Evolutionary conservation across 768 basidiomycete species (phyloP).

Genomic region (Trametes maxima): DNA sequence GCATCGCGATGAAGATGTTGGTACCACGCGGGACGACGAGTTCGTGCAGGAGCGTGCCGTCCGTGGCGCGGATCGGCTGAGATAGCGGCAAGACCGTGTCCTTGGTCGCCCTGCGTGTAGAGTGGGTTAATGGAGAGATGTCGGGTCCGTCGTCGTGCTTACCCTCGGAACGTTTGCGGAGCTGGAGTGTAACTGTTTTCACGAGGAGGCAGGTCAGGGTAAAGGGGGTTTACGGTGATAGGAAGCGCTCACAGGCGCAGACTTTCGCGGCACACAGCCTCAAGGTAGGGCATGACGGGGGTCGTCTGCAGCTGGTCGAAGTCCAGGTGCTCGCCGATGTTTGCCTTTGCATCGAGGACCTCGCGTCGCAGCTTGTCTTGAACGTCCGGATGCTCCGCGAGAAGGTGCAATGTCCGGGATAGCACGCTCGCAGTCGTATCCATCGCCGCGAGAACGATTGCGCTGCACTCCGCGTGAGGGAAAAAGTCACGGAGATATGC

Average conservation of each 20-base stretch:
- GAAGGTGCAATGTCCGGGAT: slow-evolving; percentile 27
- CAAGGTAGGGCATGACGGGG: slow-evolving; percentile 57
- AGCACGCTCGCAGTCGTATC: slow-evolving; percentile 31
- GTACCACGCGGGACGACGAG: slow-evolving; percentile 53
- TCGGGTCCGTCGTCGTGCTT: background rate
- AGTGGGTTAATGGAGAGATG: background rate
- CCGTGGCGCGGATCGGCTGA: slow-evolving; percentile 45
- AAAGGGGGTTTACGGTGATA: background rate
- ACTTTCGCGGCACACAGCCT: slow-evolving; percentile 61
- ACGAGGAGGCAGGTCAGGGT: background rate
- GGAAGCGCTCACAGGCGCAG: slow-evolving; percentile 43
- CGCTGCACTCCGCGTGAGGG: slow-evolving; percentile 5
- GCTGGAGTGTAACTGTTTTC: slow-evolving; percentile 48
- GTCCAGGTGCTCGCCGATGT: background rate
- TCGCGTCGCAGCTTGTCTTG: slow-evolving; percentile 31
- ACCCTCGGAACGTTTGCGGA: slow-evolving; percentile 34
- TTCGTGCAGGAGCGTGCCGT: slow-evolving; percentile 42
- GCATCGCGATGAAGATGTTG: slow-evolving; percentile 44
- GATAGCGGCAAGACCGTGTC: slow-evolving; percentile 66
- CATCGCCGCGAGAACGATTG: slow-evolving; percentile 31
- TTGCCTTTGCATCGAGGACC: slow-evolving; percentile 19
- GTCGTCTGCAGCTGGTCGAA: slow-evolving; percentile 25
- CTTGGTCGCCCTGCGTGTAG: slow-evolving; percentile 37
- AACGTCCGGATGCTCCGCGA: slow-evolving; percentile 26
- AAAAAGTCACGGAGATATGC: background rate